Evolutionary conservation across 805 yeast genomes (phyloP), one percentile per base, ranked within the genome.

Genomic region (Yarrowia osloensis): DNA sequence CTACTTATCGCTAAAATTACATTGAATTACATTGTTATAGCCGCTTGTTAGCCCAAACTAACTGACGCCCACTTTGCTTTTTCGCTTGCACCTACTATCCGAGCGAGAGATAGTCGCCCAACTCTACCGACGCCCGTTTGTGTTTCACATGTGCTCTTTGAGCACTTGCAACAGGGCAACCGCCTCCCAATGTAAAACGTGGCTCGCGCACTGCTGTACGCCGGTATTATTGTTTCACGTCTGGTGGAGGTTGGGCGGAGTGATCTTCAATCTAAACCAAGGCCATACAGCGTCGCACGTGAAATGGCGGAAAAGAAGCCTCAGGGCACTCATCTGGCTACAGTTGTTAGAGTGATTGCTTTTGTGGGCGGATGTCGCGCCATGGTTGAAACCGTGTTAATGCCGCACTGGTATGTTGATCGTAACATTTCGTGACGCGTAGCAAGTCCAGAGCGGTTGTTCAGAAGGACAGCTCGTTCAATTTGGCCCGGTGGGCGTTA

Each of bases 381-480:
- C 54, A 47, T 13, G 39, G 39, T 17, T 46, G 33, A 49, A 50
- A 50, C 28, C 21, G 57, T 31, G 57, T 50, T 50, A 50, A 50
- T 50, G 57, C 57, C 57, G 55, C 55, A 31, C 40, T 50, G 57
- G 26, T 50, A 50, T 50, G 57, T 50, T 50, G 57, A 50, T 50
- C 57, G 55, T 31, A 37, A n/a, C 52, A 31, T 31, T 31, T 28
- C 39, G 39, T 35, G 39, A 28, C n/a, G 17, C 35, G 21, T 24
- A 26, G 31, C 2, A 5, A 12, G 17, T 33, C 35, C 2, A 11
- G 35, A 12, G 35, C 4, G 35, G 17, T 33, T 33, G 35, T 33
- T 15, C 35, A 28, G n/a, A n/a, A n/a, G n/a, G n/a, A n/a, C n/a
- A n/a, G n/a, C n/a, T n/a, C n/a, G n/a, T n/a, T n/a, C n/a, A n/a